Evolutionary conservation across 164 flowering plant genomes (phyloP).

Genomic region (Brasenia schreberi): DNA sequence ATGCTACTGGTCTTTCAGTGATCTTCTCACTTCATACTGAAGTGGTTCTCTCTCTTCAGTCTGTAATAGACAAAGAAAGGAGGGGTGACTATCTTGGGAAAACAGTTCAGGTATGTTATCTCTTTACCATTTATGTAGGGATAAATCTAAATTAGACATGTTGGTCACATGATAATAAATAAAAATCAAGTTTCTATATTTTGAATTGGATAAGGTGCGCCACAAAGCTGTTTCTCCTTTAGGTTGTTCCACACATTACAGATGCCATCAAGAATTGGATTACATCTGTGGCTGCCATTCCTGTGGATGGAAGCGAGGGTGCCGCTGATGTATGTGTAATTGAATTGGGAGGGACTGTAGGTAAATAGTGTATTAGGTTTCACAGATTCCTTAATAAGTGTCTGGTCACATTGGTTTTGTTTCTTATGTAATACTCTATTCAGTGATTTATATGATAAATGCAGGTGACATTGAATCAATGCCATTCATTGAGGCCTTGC

Average conservation of each 20-base stretch:
- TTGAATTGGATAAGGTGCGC: not conserved
- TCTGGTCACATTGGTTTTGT: not conserved
- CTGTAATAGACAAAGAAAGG: conserved; percentile 87
- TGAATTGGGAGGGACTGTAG: conserved; percentile 97
- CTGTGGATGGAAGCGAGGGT: conserved; percentile 90
- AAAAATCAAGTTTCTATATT: not conserved
- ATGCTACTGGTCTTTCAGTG: not conserved
- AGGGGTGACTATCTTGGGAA: conserved; percentile 95
- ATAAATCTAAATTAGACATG: not conserved
- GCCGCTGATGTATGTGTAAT: conserved; percentile 98
- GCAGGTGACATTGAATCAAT: conserved; percentile 97
- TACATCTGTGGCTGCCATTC: conserved; percentile 62
- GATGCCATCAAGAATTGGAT: conserved; percentile 91
- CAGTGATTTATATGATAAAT: not conserved
- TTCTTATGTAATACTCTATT: not conserved
- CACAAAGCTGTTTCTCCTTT: conserved; percentile 2
- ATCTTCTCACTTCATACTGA: conserved; percentile 2
- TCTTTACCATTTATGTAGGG: not conserved
- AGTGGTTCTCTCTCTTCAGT: conserved; percentile 26
- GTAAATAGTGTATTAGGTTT: conserved; percentile 22
- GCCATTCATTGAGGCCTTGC: conserved; percentile 96
- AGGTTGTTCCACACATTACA: conserved; percentile 97
- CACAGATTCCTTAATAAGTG: not conserved
- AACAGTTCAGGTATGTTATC: conserved; percentile 70
- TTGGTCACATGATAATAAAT: not conserved